Percentiles rank a stretch among this genome's conserved stretches.
Evolutionary conservation across 2,329 filamentous ascomycete genomes (phyloP).

Genomic region (Neofusicoccum sp.): DNA sequence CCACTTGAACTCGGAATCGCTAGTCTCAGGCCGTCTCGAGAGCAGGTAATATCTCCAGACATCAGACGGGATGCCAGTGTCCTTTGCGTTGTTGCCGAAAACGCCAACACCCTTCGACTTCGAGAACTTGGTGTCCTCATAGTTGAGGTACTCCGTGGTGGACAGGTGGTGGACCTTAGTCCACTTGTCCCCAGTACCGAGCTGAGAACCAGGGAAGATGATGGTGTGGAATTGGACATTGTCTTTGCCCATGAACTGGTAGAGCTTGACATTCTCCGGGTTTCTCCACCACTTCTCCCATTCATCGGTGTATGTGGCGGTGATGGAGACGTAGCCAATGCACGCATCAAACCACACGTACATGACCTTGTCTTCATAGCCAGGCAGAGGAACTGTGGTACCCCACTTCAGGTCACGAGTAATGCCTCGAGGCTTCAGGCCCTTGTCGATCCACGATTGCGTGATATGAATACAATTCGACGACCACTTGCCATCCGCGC

Average conservation of each 20-base stretch:
- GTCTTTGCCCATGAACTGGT: slow-evolving; percentile 92
- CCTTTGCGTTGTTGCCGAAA: slow-evolving; percentile 84
- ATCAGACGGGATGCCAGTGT: slow-evolving; percentile 78
- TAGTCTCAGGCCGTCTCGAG: slow-evolving; percentile 78
- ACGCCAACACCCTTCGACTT: slow-evolving; percentile 88
- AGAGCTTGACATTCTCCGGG: slow-evolving; percentile 81
- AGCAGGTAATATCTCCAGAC: slow-evolving; percentile 95
- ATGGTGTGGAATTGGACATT: slow-evolving; percentile 86
- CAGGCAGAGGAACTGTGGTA: slow-evolving; percentile 58
- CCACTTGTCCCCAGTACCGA: slow-evolving; percentile 83
- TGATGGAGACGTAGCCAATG: slow-evolving; percentile 94
- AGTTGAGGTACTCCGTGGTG: slow-evolving; percentile 31
- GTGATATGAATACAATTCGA: slow-evolving; percentile 74
- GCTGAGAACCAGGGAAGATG: slow-evolving; percentile 83
- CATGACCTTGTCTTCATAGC: slow-evolving; percentile 74
- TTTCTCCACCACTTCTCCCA: slow-evolving; percentile 97
- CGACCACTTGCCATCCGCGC: slow-evolving; percentile 73
- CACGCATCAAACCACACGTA: slow-evolving; percentile 94
- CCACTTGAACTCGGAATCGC: slow-evolving; percentile 91
- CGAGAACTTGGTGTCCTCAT: slow-evolving; percentile 75
- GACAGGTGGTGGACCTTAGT: slow-evolving; percentile 86
- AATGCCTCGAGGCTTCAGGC: slow-evolving; percentile 82
- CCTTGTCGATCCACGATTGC: slow-evolving; percentile 77
- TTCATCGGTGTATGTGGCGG: slow-evolving; percentile 80
- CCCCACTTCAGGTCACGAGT: slow-evolving; percentile 94